Evolutionary conservation across 495 filamentous ascomycete genomes (phyloP).

Genomic region (Aspergillus taichungensis): DNA sequence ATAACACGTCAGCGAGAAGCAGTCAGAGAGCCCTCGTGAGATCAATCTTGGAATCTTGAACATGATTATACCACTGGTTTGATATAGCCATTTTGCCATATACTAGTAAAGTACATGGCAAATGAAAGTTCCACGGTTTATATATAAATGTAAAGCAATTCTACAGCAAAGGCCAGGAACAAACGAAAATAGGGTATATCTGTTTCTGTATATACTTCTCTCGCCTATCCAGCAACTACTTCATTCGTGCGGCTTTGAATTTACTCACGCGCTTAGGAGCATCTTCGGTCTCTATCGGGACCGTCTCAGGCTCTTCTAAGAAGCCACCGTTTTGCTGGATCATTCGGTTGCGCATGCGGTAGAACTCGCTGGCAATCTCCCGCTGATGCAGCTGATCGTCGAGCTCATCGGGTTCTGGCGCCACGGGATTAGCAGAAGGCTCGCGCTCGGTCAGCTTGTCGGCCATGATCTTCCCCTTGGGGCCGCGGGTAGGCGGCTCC

Average conservation of each 20-base stretch:
- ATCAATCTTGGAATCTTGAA: conserved; percentile 15
- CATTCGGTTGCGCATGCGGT: conserved; percentile 67
- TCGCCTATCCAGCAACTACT: conserved; percentile 18
- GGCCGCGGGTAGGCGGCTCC: conserved; percentile 19
- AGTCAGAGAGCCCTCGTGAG: conserved; percentile 19
- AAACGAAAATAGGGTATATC: conserved; percentile 5
- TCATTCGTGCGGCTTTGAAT: conserved; percentile 79
- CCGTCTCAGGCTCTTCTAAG: conserved; percentile 47
- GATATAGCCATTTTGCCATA: conserved; percentile 7
- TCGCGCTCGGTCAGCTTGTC: conserved; percentile 55
- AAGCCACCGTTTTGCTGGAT: conserved; percentile 76
- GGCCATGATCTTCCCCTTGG: conserved; percentile 49
- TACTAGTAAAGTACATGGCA: not conserved
- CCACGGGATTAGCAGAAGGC: conserved; percentile 11
- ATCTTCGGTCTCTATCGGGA: conserved; percentile 52
- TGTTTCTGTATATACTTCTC: conserved; percentile 1
- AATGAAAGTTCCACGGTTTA: not conserved
- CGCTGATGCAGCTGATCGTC: conserved; percentile 64
- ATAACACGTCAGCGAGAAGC: conserved; percentile 7
- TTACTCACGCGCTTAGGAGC: conserved; percentile 69
- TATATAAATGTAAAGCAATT: not conserved
- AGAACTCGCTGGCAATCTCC: conserved; percentile 73
- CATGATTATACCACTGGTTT: conserved; percentile 10
- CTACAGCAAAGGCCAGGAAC: not conserved
- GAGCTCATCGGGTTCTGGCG: conserved; percentile 59